These are phyloP conservation scores for Loxodes magnus DNA, from an alignment of 73 alveolate genomes.

Conservation along the genomic window DNA sequence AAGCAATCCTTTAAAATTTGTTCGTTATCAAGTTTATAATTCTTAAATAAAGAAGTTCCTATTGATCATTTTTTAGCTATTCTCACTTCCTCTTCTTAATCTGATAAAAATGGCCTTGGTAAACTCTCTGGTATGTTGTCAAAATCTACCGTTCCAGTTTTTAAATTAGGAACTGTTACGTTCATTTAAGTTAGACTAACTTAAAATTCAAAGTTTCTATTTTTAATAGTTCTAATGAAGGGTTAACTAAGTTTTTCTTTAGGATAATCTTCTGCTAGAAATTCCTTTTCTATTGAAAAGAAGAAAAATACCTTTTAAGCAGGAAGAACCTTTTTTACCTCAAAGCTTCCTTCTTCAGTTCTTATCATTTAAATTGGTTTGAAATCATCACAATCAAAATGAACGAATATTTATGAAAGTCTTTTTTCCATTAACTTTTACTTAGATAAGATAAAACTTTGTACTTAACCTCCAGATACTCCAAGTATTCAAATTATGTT, in stretches of 20 bases:
- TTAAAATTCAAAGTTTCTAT: neutral
- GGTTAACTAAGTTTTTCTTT: neutral
- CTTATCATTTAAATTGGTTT: neutral
- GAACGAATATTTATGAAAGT: neutral
- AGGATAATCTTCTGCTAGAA: slow-evolving; percentile 8
- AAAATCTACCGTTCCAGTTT: neutral
- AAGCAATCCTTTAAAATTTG: slow-evolving; percentile 61
- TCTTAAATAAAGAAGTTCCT: slow-evolving; percentile 46
- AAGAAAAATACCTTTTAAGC: slow-evolving; percentile 1
- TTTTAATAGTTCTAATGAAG: neutral
- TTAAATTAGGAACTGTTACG: neutral
- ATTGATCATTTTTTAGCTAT: slow-evolving; percentile 3
- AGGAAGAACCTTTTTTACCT: neutral
- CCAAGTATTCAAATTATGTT: neutral
- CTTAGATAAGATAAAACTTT: slow-evolving; percentile 4
- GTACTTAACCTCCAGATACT: slow-evolving; percentile 3
- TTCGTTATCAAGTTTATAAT: slow-evolving; percentile 42
- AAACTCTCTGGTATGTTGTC: neutral
- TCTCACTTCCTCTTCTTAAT: slow-evolving; percentile 2
- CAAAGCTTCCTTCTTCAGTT: slow-evolving; percentile 8
- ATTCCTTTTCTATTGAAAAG: slow-evolving; percentile 6
- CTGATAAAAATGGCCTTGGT: slow-evolving; percentile 2
- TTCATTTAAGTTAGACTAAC: neutral
- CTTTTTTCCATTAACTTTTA: neutral
- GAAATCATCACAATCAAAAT: slow-evolving; percentile 10